Conservation (phyloP, 1,284 basidiomycete species). For the Cystobasidiaceae sp. region DNA sequence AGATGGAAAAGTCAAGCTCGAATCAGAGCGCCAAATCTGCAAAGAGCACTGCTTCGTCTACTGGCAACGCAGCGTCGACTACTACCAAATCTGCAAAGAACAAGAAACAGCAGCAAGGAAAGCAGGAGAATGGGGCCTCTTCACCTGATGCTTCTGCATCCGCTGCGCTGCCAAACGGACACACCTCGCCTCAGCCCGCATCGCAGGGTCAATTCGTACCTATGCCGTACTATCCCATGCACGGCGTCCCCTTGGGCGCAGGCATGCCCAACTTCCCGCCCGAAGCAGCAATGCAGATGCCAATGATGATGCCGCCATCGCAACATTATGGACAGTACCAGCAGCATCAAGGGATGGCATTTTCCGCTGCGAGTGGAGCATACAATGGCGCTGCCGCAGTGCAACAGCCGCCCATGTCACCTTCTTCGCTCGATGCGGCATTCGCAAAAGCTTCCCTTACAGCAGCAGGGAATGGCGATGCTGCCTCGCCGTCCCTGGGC, state of each 20-base stretch:
- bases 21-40: not conserved
- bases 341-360: no score
- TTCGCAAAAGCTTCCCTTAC: not conserved
- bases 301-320: no score
- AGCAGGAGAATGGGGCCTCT: not conserved
- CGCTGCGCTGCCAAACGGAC: not conserved
- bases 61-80: no score
- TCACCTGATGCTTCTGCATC: not conserved
- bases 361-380: no score
- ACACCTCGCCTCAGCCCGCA: no score
- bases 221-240: not conserved
- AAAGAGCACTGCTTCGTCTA: not conserved
- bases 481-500: not conserved
- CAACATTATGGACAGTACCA: no score
- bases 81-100: not conserved
- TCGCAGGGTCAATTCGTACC: not conserved
- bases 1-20: constrained; percentile 6
- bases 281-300: no score
- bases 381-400: not conserved
- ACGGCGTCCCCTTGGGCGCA: not conserved
- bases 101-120: constrained; percentile 8
- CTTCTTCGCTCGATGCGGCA: not conserved
- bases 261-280: no score
- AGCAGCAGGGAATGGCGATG: not conserved
- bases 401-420: not conserved